Conservation (phyloP, 805 yeast species). For the Saturnispora zaruensis region DNA sequence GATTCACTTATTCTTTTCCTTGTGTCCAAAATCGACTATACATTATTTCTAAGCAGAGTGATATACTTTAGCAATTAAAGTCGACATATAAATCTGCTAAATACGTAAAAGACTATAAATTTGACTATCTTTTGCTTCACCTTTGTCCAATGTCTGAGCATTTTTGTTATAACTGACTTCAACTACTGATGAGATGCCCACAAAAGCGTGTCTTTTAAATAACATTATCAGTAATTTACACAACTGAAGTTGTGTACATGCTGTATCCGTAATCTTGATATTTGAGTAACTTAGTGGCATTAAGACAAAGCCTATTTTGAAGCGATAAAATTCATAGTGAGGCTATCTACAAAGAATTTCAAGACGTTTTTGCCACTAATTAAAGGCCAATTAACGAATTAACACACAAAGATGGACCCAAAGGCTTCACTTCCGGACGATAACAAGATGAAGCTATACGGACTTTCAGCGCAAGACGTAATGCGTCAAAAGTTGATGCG, state of each 20-base stretch:
- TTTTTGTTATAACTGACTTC: too few relatives aligned
- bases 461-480: constrained; percentile 7
- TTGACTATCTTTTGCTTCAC: too few relatives aligned
- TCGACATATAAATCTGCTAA: too few relatives aligned
- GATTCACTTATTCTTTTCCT: background rate
- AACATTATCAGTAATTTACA: too few relatives aligned
- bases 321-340: background rate
- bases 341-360: background rate
- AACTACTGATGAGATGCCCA: too few relatives aligned
- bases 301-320: background rate
- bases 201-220: too few relatives aligned
- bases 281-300: background rate
- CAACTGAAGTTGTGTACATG: background rate
- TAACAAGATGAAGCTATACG: constrained; percentile 6
- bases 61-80: too few relatives aligned
- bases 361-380: background rate
- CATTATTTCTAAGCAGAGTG: too few relatives aligned
- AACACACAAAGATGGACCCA: constrained; percentile 1
- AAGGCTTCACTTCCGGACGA: constrained; percentile 4
- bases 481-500: constrained; percentile 9
- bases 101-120: too few relatives aligned
- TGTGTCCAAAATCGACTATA: too few relatives aligned
- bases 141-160: too few relatives aligned
- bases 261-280: too few relatives aligned
- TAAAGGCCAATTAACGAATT: background rate